Percentiles rank a stretch among this genome's conserved stretches.
phyloP scores from a whole-genome alignment of 2,329 filamentous ascomycete species.

The Penicillium glabrum region DNA sequence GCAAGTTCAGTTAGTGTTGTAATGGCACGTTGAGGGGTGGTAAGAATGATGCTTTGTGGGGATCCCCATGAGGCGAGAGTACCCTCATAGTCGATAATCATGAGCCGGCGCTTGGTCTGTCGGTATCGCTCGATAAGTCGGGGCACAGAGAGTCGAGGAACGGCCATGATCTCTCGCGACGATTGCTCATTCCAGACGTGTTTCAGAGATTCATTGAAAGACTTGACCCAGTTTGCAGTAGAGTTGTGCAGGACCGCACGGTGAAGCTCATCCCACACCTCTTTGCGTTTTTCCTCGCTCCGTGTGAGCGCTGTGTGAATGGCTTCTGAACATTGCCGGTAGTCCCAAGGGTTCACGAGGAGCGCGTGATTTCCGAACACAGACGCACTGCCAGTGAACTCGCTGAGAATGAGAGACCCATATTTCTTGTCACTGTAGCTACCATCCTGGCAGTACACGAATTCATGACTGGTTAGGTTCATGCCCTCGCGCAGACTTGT shows the following conservation, averaged over 20 bases:
- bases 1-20: slow-evolving; percentile 80
- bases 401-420: slow-evolving; percentile 85
- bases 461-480: slow-evolving; percentile 95
- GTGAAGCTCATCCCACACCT: slow-evolving; percentile 73
- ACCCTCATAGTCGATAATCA: slow-evolving; percentile 92
- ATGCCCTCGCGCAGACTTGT: slow-evolving; percentile 95
- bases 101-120: slow-evolving; percentile 67
- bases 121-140: slow-evolving; percentile 67
- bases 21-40: slow-evolving; percentile 81
- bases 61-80: slow-evolving; percentile 87
- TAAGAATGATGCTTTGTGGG: slow-evolving; percentile 78
- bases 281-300: slow-evolving; percentile 68
- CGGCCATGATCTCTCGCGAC: slow-evolving; percentile 77
- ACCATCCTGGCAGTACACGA: slow-evolving; percentile 89
- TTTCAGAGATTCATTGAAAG: slow-evolving; percentile 69
- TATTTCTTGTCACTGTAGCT: slow-evolving; percentile 71
- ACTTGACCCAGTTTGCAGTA: slow-evolving; percentile 81
- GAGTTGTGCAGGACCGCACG: slow-evolving; percentile 76
- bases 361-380: slow-evolving; percentile 80
- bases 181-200: slow-evolving; percentile 81
- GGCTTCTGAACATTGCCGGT: slow-evolving; percentile 80
- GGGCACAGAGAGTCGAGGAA: slow-evolving; percentile 76
- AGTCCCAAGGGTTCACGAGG: slow-evolving; percentile 93
- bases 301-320: slow-evolving; percentile 84
- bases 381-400: slow-evolving; percentile 89